phyloP scores from a whole-genome alignment of 108 stramenopile genomes.

The Mediolabrus comicus region DNA sequence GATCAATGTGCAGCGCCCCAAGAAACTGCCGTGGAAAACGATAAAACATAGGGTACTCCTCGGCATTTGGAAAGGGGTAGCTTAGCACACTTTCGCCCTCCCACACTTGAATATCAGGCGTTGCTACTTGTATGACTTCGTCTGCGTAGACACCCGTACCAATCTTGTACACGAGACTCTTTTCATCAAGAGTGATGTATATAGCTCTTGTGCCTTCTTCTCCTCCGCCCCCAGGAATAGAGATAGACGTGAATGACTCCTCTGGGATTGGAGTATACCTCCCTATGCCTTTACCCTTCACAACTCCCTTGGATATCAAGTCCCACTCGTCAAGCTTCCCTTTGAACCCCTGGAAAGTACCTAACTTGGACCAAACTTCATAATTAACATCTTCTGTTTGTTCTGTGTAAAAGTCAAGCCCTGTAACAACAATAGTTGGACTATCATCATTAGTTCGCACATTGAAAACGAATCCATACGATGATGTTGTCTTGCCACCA shows the following conservation, averaged over 20 bases:
- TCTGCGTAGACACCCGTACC: neutral
- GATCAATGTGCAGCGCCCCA: neutral
- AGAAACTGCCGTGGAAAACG: neutral
- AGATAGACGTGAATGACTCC: neutral
- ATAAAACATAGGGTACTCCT: neutral
- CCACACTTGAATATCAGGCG: neutral
- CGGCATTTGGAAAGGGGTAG: neutral
- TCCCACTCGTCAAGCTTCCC: conserved; percentile 3
- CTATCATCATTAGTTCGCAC: conserved; percentile 1
- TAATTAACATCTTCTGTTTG: neutral
- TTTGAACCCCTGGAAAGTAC: neutral
- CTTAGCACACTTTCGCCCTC: neutral
- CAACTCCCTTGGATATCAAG: neutral
- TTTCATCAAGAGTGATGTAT: neutral
- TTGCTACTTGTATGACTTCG: neutral
- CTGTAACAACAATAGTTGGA: neutral
- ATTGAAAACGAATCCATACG: conserved; percentile 14
- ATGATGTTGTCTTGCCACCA: conserved; percentile 5
- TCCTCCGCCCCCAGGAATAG: conserved; percentile 2
- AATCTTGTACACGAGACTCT: neutral
- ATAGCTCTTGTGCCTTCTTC: neutral
- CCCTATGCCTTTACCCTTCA: conserved; percentile 8
- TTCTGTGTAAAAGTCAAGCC: conserved; percentile 20
- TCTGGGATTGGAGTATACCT: conserved; percentile 7
- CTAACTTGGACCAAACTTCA: conserved; percentile 2